A percentile compares a stretch with the other conserved stretches of the same genome.
phyloP scores from a whole-genome alignment of 495 filamentous ascomycete genomes.

The Talaromyces borbonicus region DNA sequence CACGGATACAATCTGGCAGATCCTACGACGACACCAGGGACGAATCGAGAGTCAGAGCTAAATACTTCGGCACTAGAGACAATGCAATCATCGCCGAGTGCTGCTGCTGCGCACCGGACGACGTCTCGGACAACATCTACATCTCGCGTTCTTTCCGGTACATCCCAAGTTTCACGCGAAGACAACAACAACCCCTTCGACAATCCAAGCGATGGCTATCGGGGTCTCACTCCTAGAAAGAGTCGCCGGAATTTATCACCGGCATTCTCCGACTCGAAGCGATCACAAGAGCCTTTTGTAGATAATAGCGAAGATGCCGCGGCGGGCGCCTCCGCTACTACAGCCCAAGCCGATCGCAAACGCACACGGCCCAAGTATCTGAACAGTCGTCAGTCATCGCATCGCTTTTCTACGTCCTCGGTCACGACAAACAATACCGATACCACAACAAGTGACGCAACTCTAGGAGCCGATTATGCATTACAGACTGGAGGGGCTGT shows the following conservation, averaged over 20 bases:
- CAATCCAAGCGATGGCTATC: background rate
- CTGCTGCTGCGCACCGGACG: constrained; percentile 50
- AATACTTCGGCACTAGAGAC: constrained; percentile 52
- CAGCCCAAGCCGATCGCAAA: constrained; percentile 32
- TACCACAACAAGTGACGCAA: constrained; percentile 55
- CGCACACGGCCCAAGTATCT: constrained; percentile 59
- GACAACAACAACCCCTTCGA: constrained; percentile 4
- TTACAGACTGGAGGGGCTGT: constrained; percentile 73
- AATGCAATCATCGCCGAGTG: constrained; percentile 56
- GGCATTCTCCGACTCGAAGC: constrained; percentile 9
- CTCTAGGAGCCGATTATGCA: constrained; percentile 73
- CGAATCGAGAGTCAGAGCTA: constrained; percentile 12
- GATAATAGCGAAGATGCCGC: constrained; percentile 21
- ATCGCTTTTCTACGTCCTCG: constrained; percentile 71
- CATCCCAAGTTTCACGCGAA: constrained; percentile 22
- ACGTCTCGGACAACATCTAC: too few relatives aligned
- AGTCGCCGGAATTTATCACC: constrained; percentile 7
- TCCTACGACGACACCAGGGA: constrained; percentile 17
- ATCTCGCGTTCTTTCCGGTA: constrained; percentile 40
- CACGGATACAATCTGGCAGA: constrained; percentile 17
- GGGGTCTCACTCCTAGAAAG: constrained; percentile 3
- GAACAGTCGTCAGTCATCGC: constrained; percentile 60
- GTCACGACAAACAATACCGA: constrained; percentile 52
- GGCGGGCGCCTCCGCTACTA: constrained; percentile 15
- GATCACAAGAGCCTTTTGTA: constrained; percentile 23